Conservation (phyloP, 1,284 basidiomycete species). For the Tilletia horrida region DNA sequence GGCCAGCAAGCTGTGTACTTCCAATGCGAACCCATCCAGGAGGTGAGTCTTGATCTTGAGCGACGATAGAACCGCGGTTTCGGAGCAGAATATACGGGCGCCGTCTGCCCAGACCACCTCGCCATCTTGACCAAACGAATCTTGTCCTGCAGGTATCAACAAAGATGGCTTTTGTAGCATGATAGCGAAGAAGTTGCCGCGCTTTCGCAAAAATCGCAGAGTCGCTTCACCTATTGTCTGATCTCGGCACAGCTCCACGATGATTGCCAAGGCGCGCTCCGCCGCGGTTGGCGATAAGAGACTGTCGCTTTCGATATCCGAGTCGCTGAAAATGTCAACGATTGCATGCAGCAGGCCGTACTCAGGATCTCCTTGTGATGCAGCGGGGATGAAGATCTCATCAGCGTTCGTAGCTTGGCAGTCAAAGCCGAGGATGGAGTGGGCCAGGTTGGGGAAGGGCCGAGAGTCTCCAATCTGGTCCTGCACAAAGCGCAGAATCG, state of each 20-base stretch:
- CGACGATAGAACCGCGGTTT: constrained; percentile 71
- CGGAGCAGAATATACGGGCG: constrained; percentile 68
- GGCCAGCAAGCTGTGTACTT: constrained; percentile 79
- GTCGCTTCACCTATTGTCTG: constrained; percentile 75
- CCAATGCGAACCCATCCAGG: constrained; percentile 80
- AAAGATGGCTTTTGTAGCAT: constrained; percentile 72
- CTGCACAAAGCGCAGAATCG: constrained; percentile 81
- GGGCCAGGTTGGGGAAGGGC: constrained; percentile 78
- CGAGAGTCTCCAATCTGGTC: constrained; percentile 68
- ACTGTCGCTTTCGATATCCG: neutral
- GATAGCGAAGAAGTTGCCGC: constrained; percentile 81
- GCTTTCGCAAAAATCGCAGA: constrained; percentile 80
- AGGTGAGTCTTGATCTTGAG: constrained; percentile 79
- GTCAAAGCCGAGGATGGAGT: constrained; percentile 79
- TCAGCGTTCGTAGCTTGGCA: constrained; percentile 58
- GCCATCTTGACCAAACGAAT: constrained; percentile 59
- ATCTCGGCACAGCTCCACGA: constrained; percentile 83
- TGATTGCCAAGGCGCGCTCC: constrained; percentile 54
- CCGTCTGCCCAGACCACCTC: constrained; percentile 72
- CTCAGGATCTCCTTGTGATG: constrained; percentile 58
- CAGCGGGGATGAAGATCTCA: constrained; percentile 58
- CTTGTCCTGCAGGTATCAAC: constrained; percentile 29
- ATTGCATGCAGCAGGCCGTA: constrained; percentile 68
- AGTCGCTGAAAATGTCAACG: constrained; percentile 65
- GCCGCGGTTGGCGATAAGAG: neutral